Conservation (phyloP, 2,329 filamentous ascomycete species). For the Pyricularia sp. region DNA sequence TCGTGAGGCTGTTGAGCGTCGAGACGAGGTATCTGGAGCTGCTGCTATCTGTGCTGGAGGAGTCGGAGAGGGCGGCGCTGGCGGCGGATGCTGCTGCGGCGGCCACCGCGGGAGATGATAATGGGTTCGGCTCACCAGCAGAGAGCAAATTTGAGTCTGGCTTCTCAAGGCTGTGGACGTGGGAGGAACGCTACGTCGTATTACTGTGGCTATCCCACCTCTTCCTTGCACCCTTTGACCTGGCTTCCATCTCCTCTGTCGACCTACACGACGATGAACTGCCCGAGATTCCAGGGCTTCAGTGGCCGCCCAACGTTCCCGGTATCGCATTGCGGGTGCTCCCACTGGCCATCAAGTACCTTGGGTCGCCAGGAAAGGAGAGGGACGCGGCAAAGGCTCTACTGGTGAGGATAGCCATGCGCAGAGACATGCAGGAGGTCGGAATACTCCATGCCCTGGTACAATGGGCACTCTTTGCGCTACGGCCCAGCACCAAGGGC, state of each 20-base stretch:
- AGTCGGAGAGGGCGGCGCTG: conserved; percentile 27
- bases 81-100: conserved; percentile 1
- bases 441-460: conserved; percentile 61
- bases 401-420: conserved; percentile 71
- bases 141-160: not conserved
- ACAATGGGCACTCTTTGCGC: conserved; percentile 56
- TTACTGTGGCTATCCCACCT: conserved; percentile 82
- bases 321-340: conserved; percentile 62
- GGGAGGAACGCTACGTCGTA: conserved; percentile 84
- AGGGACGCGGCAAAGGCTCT: conserved; percentile 78
- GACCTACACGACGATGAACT: conserved; percentile 32
- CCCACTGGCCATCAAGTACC: conserved; percentile 59
- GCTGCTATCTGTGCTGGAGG: conserved; percentile 66
- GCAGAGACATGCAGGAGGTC: conserved; percentile 78
- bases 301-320: conserved; percentile 50
- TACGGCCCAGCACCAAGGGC: conserved; percentile 32
- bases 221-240: conserved; percentile 79
- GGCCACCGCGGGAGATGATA: not conserved
- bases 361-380: conserved; percentile 74
- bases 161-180: conserved; percentile 40
- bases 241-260: conserved; percentile 70
- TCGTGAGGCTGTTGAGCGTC: conserved; percentile 83
- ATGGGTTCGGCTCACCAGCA: not conserved
- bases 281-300: conserved; percentile 35
- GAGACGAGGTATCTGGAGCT: conserved; percentile 79